A percentile compares a stretch with the other conserved stretches of the same genome.
These are phyloP conservation scores for Microstegium vimineum DNA, from an alignment of 176 grass and related monocot genomes.

Conservation along the genomic window DNA sequence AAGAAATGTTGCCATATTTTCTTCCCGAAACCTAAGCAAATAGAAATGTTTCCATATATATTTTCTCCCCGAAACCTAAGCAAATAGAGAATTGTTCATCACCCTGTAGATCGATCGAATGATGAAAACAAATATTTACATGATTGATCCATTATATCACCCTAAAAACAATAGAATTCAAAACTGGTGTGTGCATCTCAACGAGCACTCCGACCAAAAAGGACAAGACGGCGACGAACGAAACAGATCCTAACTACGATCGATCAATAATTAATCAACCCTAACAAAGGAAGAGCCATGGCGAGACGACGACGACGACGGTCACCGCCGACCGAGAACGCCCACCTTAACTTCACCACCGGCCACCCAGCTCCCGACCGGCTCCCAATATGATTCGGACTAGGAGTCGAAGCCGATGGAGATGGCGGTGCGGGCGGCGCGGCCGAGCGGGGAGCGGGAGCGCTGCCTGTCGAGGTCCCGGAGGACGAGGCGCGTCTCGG, in stretches of 20 bases:
- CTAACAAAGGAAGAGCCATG: not conserved
- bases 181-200: not conserved
- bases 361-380: too few relatives aligned
- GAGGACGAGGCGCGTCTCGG: slow-evolving; percentile 33
- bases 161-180: not conserved
- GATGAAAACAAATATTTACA: slow-evolving; percentile 9
- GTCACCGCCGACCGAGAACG: not conserved
- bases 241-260: not conserved
- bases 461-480: slow-evolving; percentile 32
- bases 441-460: slow-evolving; percentile 52
- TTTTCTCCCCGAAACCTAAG: not conserved
- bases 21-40: too few relatives aligned
- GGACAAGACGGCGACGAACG: not conserved
- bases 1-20: too few relatives aligned
- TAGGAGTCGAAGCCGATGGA: slow-evolving; percentile 47
- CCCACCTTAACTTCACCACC: not conserved
- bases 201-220: not conserved
- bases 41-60: not conserved
- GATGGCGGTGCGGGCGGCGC: slow-evolving; percentile 36
- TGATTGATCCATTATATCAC: too few relatives aligned
- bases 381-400: too few relatives aligned
- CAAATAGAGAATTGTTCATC: not conserved
- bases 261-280: not conserved
- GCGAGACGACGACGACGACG: not conserved
- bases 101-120: not conserved